Conservation (phyloP, 2,329 filamentous ascomycete genomes). For the Cladosporium oxysporum region DNA sequence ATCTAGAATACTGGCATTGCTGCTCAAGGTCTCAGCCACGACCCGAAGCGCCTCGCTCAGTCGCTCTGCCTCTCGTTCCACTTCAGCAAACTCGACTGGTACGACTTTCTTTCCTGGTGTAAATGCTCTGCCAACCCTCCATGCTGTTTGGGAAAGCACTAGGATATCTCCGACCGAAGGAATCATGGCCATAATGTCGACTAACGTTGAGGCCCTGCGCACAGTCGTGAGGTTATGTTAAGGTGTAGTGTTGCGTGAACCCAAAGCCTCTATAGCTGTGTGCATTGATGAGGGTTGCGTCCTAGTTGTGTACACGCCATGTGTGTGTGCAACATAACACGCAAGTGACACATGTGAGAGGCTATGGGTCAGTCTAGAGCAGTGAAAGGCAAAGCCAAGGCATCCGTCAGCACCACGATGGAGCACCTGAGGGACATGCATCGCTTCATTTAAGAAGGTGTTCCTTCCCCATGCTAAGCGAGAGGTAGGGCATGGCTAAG, state of each 20-base stretch:
- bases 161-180: slow-evolving; percentile 46
- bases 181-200: slow-evolving; percentile 20
- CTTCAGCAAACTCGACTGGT: slow-evolving; percentile 44
- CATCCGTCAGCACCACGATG: background rate
- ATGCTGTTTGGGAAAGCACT: slow-evolving; percentile 49
- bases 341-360: background rate
- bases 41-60: slow-evolving; percentile 47
- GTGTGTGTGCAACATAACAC: background rate
- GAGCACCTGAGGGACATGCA: background rate
- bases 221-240: background rate
- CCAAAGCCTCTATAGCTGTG: background rate
- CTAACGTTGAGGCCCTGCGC: background rate
- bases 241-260: background rate
- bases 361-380: background rate
- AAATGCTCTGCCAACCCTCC: slow-evolving; percentile 49
- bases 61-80: slow-evolving; percentile 45
- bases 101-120: slow-evolving; percentile 43
- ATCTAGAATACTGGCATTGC: slow-evolving; percentile 39
- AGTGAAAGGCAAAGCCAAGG: background rate
- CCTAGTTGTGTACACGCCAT: background rate
- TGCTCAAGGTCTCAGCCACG: slow-evolving; percentile 47
- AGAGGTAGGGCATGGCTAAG: slow-evolving; percentile 16
- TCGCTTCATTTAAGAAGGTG: background rate
- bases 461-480: slow-evolving; percentile 6
- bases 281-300: background rate